These are phyloP conservation scores for Terana coerulea DNA, from an alignment of 768 basidiomycete genomes.

Conservation along the genomic window DNA sequence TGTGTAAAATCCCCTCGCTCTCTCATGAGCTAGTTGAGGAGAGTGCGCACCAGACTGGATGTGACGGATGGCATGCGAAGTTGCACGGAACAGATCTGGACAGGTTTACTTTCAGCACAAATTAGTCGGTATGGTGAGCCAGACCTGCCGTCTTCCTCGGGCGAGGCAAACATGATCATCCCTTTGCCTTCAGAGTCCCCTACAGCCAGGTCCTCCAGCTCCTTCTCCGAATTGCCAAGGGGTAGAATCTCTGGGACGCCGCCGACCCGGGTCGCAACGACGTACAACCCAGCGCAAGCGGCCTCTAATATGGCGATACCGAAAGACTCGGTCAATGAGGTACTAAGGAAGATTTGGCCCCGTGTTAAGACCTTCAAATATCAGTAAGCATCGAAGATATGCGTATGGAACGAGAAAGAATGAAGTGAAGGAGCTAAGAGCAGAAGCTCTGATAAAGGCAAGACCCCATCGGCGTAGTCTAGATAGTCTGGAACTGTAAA, in stretches of 20 bases:
- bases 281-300: slow-evolving; percentile 89
- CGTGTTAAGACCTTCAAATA: slow-evolving; percentile 71
- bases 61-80: slow-evolving; percentile 74
- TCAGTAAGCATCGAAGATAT: too few species aligned
- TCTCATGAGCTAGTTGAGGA: slow-evolving; percentile 69
- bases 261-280: slow-evolving; percentile 91
- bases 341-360: slow-evolving; percentile 92
- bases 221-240: background rate
- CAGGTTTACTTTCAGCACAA: too few species aligned
- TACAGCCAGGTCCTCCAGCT: background rate
- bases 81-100: slow-evolving; percentile 81
- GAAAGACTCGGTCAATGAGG: slow-evolving; percentile 93
- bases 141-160: slow-evolving; percentile 91
- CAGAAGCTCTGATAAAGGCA: too few species aligned
- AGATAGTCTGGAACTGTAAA: background rate
- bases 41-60: slow-evolving; percentile 68
- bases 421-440: too few species aligned
- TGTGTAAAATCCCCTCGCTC: slow-evolving; percentile 79
- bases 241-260: slow-evolving; percentile 96
- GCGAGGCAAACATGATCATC: slow-evolving; percentile 93
- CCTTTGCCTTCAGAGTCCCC: slow-evolving; percentile 39
- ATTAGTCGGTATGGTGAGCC: background rate
- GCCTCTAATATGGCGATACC: slow-evolving; percentile 98
- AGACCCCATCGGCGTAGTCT: too few species aligned
- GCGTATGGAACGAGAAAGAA: too few species aligned